phyloP scores from a whole-genome alignment of 2,329 filamentous ascomycete species.

The Colletotrichum echinochloae region DNA sequence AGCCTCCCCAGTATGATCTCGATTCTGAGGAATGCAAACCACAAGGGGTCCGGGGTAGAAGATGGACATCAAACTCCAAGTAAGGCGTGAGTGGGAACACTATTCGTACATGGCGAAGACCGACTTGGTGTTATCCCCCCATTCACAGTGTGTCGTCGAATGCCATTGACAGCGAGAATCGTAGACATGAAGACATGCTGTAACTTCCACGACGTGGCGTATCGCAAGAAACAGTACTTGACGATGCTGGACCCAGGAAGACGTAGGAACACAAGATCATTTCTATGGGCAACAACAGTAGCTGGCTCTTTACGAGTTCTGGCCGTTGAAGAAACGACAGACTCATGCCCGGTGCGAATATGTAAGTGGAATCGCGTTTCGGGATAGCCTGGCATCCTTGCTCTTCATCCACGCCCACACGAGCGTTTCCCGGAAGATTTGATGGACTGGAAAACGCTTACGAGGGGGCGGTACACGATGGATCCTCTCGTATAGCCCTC shows the following conservation, averaged over 20 bases:
- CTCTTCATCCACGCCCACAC: neutral
- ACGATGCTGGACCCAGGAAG: neutral
- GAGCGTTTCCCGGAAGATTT: neutral
- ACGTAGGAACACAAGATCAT: neutral
- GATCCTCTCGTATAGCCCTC: neutral
- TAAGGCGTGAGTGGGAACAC: neutral
- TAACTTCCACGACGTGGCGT: neutral
- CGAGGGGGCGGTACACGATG: neutral
- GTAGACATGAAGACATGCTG: neutral
- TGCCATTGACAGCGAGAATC: neutral
- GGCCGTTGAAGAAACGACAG: neutral
- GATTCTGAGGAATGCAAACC: too few species aligned
- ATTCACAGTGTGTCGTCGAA: too few species aligned
- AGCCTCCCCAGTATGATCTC: too few species aligned
- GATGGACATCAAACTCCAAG: neutral
- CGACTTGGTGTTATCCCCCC: neutral
- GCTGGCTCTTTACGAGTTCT: neutral
- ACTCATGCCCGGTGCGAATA: neutral
- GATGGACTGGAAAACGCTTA: neutral
- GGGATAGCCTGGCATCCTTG: neutral
- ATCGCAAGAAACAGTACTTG: neutral
- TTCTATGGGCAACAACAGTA: neutral
- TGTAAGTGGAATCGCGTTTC: neutral
- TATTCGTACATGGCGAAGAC: neutral
- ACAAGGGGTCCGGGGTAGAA: too few species aligned